Evolutionary conservation across 129 eudicot genomes (phyloP), one percentile per base, ranked within the genome.

Genomic region (Pseudognaphalium luteoalbum): DNA sequence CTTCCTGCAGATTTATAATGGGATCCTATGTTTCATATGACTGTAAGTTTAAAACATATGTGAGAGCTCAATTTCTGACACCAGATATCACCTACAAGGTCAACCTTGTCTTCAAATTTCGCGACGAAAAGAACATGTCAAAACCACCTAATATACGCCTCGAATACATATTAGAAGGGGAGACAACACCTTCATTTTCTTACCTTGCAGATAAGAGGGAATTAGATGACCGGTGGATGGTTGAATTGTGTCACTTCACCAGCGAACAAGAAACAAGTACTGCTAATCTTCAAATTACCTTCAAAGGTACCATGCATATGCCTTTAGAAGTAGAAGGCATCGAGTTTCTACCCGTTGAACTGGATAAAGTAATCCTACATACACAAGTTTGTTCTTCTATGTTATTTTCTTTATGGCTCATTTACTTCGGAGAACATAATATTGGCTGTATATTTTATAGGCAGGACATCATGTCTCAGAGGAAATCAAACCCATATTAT

Each of bases 191-290:
- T 44, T 74, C 68, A 17, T 0, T 15, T 59, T 6, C 9, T 1
- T 37, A 76, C 54, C 15, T 50, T 50, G 64, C 32, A 0, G 4
- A 52, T 4, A 3, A 2, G 37, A 66, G 41, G 35, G 67, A 66
- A 37, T 37, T 37, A 14, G 67, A 54, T 54, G 66, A 21, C 7
- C 32, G 65, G 66, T 20, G 10, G 35, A 34, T 4, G 44, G 29
- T 22, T 34, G 80, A 67, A 34, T 76, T 76, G 52, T 76, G 19
- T 51, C 80, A 52, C 39, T 52, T 77, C 52, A 56, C 75, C 8
- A 37, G 50, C 39, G 8, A 37, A 6, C 17, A 68, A 16, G 1
- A 2, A 34, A 54, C 15, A 21, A 34, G 2, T 32, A 6, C 41
- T 37, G 28, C 58, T 22, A 44, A 67, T 33, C 68, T 77, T 25